These are phyloP conservation scores for Penicillium sp. DNA, from an alignment of 2,329 filamentous ascomycete genomes.

Conservation along the genomic window DNA sequence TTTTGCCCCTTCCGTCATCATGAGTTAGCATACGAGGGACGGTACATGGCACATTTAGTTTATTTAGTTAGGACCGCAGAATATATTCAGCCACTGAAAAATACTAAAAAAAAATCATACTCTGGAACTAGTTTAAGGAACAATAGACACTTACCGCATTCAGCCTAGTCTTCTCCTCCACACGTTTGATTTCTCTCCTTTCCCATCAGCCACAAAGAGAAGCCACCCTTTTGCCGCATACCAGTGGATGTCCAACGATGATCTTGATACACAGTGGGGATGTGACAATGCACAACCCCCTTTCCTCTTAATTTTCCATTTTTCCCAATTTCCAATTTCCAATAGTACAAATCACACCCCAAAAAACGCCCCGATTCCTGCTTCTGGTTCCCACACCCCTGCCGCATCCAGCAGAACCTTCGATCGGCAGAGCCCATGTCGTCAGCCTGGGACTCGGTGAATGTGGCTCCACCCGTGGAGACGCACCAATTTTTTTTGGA, in stretches of 20 bases:
- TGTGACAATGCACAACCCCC: slow-evolving; percentile 16
- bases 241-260: slow-evolving; percentile 12
- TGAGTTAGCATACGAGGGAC: slow-evolving; percentile 3
- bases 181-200: slow-evolving; percentile 3
- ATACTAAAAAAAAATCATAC: not conserved
- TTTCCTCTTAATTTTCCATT: not conserved
- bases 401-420: slow-evolving; percentile 11
- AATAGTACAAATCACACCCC: not conserved
- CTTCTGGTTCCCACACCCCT: slow-evolving; percentile 1
- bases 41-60: not conserved
- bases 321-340: not conserved
- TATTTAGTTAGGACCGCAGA: not conserved
- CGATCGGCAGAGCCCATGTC: slow-evolving; percentile 15
- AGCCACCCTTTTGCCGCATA: slow-evolving; percentile 13
- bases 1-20: slow-evolving; percentile 28
- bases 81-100: not conserved
- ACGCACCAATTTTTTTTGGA: not conserved
- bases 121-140: not conserved
- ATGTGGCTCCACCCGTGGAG: slow-evolving; percentile 12
- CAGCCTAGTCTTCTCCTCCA: slow-evolving; percentile 13
- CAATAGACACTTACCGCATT: slow-evolving; percentile 5
- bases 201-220: slow-evolving; percentile 10
- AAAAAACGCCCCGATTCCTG: slow-evolving; percentile 1
- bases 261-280: slow-evolving; percentile 13
- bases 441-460: slow-evolving; percentile 14